phyloP scores from a whole-genome alignment of 495 filamentous ascomycete genomes.

The Podospora didyma region DNA sequence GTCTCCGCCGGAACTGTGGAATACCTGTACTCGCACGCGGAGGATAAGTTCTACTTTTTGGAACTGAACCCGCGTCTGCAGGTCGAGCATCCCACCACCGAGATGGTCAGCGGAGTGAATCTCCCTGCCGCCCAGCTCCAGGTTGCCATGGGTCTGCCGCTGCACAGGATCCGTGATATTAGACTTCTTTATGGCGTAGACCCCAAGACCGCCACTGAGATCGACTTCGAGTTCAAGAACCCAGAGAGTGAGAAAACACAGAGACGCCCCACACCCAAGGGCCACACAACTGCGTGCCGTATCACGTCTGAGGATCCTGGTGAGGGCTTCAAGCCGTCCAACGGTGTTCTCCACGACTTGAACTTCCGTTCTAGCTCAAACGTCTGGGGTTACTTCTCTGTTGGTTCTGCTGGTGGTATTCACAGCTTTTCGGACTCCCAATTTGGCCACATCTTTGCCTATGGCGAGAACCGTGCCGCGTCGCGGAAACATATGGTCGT shows the following conservation, averaged over 20 bases:
- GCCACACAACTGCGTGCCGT: slow-evolving; percentile 96
- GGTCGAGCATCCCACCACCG: slow-evolving; percentile 98
- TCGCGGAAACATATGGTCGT: slow-evolving; percentile 99
- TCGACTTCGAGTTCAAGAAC: slow-evolving; percentile 94
- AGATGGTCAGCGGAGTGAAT: slow-evolving; percentile 99
- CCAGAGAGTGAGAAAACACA: slow-evolving; percentile 81
- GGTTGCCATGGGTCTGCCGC: slow-evolving; percentile 96
- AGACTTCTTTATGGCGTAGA: slow-evolving; percentile 94
- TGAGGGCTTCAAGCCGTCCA: slow-evolving; percentile 99
- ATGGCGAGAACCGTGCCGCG: slow-evolving; percentile 91
- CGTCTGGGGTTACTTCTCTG: slow-evolving; percentile 99
- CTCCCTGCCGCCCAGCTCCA: slow-evolving; percentile 95
- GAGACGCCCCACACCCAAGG: slow-evolving; percentile 85
- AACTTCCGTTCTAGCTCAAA: slow-evolving; percentile 99
- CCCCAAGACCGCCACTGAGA: slow-evolving; percentile 75
- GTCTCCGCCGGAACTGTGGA: slow-evolving; percentile 98
- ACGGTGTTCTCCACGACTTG: slow-evolving; percentile 97
- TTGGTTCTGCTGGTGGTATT: slow-evolving; percentile 92
- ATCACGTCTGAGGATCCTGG: slow-evolving; percentile 99
- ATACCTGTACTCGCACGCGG: slow-evolving; percentile 97
- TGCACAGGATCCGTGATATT: slow-evolving; percentile 95
- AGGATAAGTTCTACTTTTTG: slow-evolving; percentile 99
- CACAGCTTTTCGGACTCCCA: slow-evolving; percentile 99
- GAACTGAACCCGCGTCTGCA: slow-evolving; percentile 97
- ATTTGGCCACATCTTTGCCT: slow-evolving; percentile 99